These are phyloP conservation scores for Syncephalastrum contaminatum DNA, from an alignment of 371 early-diverging fungal genomes.

Conservation along the genomic window DNA sequence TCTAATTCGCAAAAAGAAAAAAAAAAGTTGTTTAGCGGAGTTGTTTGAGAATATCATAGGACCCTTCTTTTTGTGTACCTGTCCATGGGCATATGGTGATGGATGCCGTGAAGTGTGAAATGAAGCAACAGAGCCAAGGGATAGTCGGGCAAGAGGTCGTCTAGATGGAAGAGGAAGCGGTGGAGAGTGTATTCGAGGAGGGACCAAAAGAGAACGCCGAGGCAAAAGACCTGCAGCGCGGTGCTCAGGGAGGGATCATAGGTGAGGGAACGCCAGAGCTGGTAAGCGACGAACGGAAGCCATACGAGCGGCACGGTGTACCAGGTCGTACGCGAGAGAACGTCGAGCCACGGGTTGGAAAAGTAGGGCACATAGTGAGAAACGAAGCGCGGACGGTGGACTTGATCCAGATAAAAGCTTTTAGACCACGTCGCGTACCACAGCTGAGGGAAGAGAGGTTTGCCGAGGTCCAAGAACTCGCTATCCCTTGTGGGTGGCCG, in stretches of 20 bases:
- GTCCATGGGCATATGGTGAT: slow-evolving; percentile 97
- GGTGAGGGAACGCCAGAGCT: slow-evolving; percentile 30
- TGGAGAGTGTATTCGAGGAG: slow-evolving; percentile 82
- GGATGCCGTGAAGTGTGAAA: slow-evolving; percentile 93
- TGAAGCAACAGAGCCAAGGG: slow-evolving; percentile 70
- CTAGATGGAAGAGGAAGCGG: slow-evolving; percentile 91
- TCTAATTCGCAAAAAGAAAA: slow-evolving; percentile 32
- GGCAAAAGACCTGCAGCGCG: slow-evolving; percentile 31
- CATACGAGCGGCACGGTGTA: slow-evolving; percentile 86
- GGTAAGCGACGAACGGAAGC: slow-evolving; percentile 70
- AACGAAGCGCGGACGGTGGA: slow-evolving; percentile 81
- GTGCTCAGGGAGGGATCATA: neutral
- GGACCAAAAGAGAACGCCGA: slow-evolving; percentile 82
- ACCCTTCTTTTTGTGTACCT: slow-evolving; percentile 41
- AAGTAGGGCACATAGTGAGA: slow-evolving; percentile 75
- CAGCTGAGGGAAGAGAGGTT: slow-evolving; percentile 87
- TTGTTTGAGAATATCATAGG: neutral
- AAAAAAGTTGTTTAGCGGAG: too few relatives aligned
- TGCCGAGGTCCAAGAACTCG: slow-evolving; percentile 80
- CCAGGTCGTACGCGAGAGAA: slow-evolving; percentile 89
- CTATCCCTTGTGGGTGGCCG: slow-evolving; percentile 25
- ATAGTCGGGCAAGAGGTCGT: slow-evolving; percentile 83
- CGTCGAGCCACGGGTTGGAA: slow-evolving; percentile 66
- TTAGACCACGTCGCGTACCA: slow-evolving; percentile 75
- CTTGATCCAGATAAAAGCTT: slow-evolving; percentile 84